phyloP scores from a whole-genome alignment of 306 rosid species.

The Clitoria ternatea region DNA sequence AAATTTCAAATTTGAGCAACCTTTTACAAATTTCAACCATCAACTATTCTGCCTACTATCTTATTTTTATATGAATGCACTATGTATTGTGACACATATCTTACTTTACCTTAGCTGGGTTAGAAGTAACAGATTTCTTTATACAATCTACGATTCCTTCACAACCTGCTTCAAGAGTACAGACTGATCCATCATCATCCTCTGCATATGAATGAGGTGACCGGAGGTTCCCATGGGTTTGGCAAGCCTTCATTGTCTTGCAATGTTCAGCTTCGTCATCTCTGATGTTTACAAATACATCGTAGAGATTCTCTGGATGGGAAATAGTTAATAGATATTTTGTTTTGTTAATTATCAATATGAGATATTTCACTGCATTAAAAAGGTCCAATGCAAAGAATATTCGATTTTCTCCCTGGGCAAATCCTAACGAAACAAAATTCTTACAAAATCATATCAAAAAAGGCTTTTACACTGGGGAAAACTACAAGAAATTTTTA shows the following conservation, averaged over 20 bases:
- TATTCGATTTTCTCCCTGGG: neutral
- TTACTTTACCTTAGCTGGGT: conserved; percentile 38
- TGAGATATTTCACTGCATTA: neutral
- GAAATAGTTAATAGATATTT: conserved; percentile 13
- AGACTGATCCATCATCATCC: conserved; percentile 40
- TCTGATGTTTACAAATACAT: conserved; percentile 81
- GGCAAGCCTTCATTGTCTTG: conserved; percentile 98
- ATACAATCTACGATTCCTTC: conserved; percentile 87
- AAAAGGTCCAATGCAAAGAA: neutral
- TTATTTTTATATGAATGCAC: conserved; percentile 6
- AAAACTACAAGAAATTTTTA: neutral
- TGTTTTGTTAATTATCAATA: neutral
- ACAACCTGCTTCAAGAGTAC: conserved; percentile 43
- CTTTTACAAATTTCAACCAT: conserved; percentile 1
- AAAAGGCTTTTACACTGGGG: neutral
- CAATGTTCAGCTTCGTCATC: conserved; percentile 99
- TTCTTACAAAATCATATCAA: conserved; percentile 2
- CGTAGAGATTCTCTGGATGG: conserved; percentile 69
- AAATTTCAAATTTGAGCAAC: neutral
- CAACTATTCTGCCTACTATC: neutral
- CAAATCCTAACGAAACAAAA: neutral
- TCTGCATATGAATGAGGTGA: conserved; percentile 76
- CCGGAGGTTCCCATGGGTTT: conserved; percentile 80
- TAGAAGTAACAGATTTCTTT: conserved; percentile 61
- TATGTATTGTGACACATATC: neutral